Base-by-base conservation (phyloP, 2,329 filamentous ascomycete genomes). In the Raffaelea ambrosiae region DNA sequence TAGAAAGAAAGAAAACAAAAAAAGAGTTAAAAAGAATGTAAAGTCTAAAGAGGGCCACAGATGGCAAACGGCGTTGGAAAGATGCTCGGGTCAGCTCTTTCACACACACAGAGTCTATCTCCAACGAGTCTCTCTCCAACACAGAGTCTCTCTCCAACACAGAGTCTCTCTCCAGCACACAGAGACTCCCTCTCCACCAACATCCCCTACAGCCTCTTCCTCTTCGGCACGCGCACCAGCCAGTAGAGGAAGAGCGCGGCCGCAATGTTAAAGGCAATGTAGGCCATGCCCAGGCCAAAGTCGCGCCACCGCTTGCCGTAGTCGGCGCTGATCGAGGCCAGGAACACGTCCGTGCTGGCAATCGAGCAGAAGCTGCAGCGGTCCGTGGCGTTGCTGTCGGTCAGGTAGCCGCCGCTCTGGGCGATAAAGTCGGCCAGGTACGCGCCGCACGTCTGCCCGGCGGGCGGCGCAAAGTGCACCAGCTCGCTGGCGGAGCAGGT, bases 261-360 rank as follows among this genome's bases (percentile, higher is more conserved):
- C 21, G 61, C 56, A 39, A 76, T 60, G 51, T 78, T 77, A 59
- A 78, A 74, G 19, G 64, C 62, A 50, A 75, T 68, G 46, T 72
- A 78, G 0, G 66, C 68, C 62, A 70, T 76, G 47, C 76, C 62
- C 19, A 81, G 65, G 1, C 76, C 83, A 57, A 81, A 82, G 59
- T 87, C 83, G 50, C 81, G 72, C 82, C 83, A 87, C 20, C 79
- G 66, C 31, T 84, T 66, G 29, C 53, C 59, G 58, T 81, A 86
- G 48, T 68, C 60, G 50, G 74, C 71, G 43, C 70, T 67, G 42
- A 78, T 69, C 0, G 50, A 48, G 0, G 68, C 57, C 21, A 82
- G 61, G 58, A 71, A 80, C 3, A 57, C 53, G 55, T 83, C 76
- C 1, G 77, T 79, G n/a, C 72, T 60, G 4, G 58, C 56, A 7